A percentile compares a stretch with the other conserved stretches of the same genome.
These are phyloP conservation scores for Boletus subcaerulescens DNA, from an alignment of 768 basidiomycete genomes.

Conservation along the genomic window DNA sequence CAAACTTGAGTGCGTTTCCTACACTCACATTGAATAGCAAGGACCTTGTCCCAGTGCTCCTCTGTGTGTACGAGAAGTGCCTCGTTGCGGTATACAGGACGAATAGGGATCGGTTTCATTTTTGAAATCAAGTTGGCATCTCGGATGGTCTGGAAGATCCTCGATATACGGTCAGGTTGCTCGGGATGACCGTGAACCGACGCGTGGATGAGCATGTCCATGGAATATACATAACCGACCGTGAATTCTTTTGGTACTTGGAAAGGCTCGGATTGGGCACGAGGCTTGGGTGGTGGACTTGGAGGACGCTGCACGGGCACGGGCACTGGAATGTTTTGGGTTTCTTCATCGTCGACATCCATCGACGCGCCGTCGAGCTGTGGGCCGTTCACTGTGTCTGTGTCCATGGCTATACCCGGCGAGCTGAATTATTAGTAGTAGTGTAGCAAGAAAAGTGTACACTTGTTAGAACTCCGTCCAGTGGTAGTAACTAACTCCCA, in stretches of 20 bases:
- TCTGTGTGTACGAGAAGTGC: slow-evolving; percentile 87
- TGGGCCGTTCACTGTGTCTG: slow-evolving; percentile 12
- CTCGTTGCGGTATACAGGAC: slow-evolving; percentile 72
- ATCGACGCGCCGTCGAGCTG: slow-evolving; percentile 22
- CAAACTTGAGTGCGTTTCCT: background rate
- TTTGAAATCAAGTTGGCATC: slow-evolving; percentile 54
- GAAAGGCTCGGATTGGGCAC: slow-evolving; percentile 34
- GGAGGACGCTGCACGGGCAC: slow-evolving; percentile 13
- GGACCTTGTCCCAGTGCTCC: slow-evolving; percentile 89
- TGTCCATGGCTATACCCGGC: background rate
- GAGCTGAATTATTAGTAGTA: background rate
- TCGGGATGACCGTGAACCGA: slow-evolving; percentile 73
- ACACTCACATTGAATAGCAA: slow-evolving; percentile 74
- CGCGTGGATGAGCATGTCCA: slow-evolving; percentile 83
- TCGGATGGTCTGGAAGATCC: slow-evolving; percentile 69
- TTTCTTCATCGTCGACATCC: slow-evolving; percentile 27
- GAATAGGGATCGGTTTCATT: slow-evolving; percentile 78
- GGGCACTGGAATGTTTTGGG: background rate
- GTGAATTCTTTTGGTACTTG: slow-evolving; percentile 23
- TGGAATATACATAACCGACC: slow-evolving; percentile 86
- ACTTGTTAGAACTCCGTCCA: slow-evolving; percentile 20
- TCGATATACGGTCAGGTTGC: slow-evolving; percentile 69
- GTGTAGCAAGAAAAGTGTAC: slow-evolving; percentile 1
- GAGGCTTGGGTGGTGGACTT: slow-evolving; percentile 17
- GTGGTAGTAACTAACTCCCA: background rate